Evolutionary conservation across 768 basidiomycete species (phyloP).

Genomic region (Gloeostereum incarnatum): DNA sequence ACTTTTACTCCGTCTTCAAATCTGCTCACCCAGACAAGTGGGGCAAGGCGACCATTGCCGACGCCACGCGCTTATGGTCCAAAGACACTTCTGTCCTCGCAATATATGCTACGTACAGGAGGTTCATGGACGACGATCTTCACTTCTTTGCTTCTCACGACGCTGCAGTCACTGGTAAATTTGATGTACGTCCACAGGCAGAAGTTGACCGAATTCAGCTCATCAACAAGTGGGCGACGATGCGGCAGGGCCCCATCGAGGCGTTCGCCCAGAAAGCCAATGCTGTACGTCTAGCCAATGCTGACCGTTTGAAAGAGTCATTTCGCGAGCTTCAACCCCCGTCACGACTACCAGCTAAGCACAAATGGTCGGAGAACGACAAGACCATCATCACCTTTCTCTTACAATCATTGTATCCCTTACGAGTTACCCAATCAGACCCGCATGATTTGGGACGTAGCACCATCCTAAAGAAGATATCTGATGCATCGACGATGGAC

Average conservation of each 20-base stretch:
- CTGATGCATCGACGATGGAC: conserved; percentile 20
- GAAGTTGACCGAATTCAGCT: conserved; percentile 42
- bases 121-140: conserved; percentile 43
- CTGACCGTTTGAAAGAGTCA: conserved; percentile 18
- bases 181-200: conserved; percentile 53
- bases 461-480: conserved; percentile 49
- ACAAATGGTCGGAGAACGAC: conserved; percentile 45
- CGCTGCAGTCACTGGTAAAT: conserved; percentile 40
- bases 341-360: conserved; percentile 14
- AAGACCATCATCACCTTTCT: conserved; percentile 51
- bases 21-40: conserved; percentile 41
- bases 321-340: conserved; percentile 18
- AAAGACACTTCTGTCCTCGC: conserved; percentile 20
- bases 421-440: conserved; percentile 44
- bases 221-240: conserved; percentile 40
- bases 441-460: conserved; percentile 47
- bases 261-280: conserved; percentile 44
- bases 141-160: conserved; percentile 43
- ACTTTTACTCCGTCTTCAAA: conserved; percentile 37
- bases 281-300: conserved; percentile 25
- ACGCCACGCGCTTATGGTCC: conserved; percentile 39
- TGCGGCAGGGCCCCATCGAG: conserved; percentile 26
- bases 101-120: conserved; percentile 50
- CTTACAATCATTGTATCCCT: conserved; percentile 37
- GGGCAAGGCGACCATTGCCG: conserved; percentile 40